These are phyloP conservation scores for Phytophthora pinifolia DNA, from an alignment of 352 stramenopile genomes.

Conservation along the genomic window DNA sequence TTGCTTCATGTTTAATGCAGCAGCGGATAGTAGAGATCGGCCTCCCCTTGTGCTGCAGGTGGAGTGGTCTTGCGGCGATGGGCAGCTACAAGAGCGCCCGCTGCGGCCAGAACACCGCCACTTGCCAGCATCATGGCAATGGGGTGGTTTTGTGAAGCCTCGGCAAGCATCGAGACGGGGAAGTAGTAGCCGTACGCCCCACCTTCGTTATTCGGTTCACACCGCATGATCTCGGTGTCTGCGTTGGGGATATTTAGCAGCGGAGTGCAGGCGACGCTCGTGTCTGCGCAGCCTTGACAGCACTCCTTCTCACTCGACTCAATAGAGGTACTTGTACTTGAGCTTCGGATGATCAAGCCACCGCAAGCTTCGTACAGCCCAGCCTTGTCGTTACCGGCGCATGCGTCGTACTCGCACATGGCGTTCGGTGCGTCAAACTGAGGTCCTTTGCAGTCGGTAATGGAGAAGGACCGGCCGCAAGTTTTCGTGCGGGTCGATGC, in stretches of 20 bases:
- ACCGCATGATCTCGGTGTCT: constrained; percentile 49
- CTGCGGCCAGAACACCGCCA: constrained; percentile 33
- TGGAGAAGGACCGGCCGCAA: constrained; percentile 45
- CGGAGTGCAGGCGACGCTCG: constrained; percentile 31
- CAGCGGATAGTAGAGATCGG: constrained; percentile 53
- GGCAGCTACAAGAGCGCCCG: constrained; percentile 39
- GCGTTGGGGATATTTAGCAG: constrained; percentile 39
- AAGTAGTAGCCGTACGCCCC: constrained; percentile 26
- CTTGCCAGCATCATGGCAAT: constrained; percentile 31
- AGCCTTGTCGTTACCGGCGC: constrained; percentile 26
- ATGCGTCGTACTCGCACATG: constrained; percentile 41
- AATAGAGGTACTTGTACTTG: constrained; percentile 23
- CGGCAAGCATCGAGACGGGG: constrained; percentile 20
- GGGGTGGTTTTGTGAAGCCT: constrained; percentile 27
- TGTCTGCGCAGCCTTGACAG: constrained; percentile 41
- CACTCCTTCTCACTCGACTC: constrained; percentile 31
- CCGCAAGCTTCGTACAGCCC: constrained; percentile 56
- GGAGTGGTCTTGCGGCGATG: constrained; percentile 13
- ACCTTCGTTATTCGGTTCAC: constrained; percentile 28
- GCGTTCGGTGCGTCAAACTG: constrained; percentile 44
- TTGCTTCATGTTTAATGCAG: constrained; percentile 32
- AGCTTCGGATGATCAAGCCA: constrained; percentile 34
- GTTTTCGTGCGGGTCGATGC: constrained; percentile 25
- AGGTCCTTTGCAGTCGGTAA: constrained; percentile 58
- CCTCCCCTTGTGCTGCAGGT: constrained; percentile 12